These are phyloP conservation scores for Cladosporium oxysporum DNA, from an alignment of 2,329 filamentous ascomycete genomes.

Conservation along the genomic window DNA sequence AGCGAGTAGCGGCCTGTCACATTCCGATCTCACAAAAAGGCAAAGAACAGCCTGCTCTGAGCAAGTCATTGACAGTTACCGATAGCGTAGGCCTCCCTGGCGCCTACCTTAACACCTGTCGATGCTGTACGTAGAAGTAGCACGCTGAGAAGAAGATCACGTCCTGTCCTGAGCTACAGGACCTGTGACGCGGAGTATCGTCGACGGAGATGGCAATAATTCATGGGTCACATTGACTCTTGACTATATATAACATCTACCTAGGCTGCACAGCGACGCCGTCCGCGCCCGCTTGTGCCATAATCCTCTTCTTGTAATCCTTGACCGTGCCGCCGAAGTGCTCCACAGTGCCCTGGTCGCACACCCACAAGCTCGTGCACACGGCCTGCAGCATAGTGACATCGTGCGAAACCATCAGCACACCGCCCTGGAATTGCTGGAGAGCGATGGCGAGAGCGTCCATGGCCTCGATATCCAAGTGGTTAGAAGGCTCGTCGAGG, in stretches of 20 bases:
- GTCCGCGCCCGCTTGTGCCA: slow-evolving; percentile 80
- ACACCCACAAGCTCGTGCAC: slow-evolving; percentile 94
- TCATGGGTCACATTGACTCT: not conserved
- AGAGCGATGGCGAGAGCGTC: slow-evolving; percentile 87
- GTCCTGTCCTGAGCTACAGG: no score
- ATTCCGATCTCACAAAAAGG: not conserved
- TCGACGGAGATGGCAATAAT: no score
- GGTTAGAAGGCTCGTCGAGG: slow-evolving; percentile 97
- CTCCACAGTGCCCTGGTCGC: slow-evolving; percentile 89
- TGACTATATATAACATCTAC: not conserved
- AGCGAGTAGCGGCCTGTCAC: no score
- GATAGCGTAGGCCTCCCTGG: no score
- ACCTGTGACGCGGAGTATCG: not conserved
- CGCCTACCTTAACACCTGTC: no score
- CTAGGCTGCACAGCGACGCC: slow-evolving; percentile 63
- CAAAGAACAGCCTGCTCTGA: not conserved
- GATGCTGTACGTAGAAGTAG: no score
- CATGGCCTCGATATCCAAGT: slow-evolving; percentile 99
- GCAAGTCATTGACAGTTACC: not conserved
- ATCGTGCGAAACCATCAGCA: slow-evolving; percentile 98
- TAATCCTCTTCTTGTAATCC: slow-evolving; percentile 96
- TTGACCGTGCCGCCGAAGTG: slow-evolving; percentile 95
- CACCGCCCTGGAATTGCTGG: slow-evolving; percentile 85
- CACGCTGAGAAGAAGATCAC: no score
- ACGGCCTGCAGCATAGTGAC: slow-evolving; percentile 98